Conservation (phyloP, 129 eudicot species). For the Centrapalus pauciflorus region DNA sequence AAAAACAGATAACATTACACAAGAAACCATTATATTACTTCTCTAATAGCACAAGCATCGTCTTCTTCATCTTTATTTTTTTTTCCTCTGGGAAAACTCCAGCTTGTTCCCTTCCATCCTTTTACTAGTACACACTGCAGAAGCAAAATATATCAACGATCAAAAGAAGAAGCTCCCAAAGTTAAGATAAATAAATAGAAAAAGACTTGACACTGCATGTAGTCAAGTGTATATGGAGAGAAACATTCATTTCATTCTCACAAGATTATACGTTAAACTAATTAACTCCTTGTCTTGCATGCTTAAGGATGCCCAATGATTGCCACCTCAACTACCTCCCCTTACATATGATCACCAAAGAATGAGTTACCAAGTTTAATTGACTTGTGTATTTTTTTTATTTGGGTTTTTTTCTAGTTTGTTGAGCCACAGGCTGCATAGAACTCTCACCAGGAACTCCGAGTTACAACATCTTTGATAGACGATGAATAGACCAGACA, state of each 20-base stretch:
- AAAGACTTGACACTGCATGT: neutral
- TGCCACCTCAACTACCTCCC: neutral
- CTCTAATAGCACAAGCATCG: slow-evolving; percentile 93
- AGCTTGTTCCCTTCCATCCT: slow-evolving; percentile 99
- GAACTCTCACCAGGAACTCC: neutral
- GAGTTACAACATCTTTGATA: neutral
- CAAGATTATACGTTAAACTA: no score
- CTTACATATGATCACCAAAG: neutral
- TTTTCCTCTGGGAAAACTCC: slow-evolving; percentile 99
- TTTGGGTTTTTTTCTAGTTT: neutral
- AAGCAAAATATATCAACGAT: neutral
- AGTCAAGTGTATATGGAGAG: neutral
- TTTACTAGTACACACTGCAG: slow-evolving; percentile 92
- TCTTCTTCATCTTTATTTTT: slow-evolving; percentile 98
- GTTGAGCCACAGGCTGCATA: neutral
- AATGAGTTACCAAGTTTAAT: neutral
- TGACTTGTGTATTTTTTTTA: neutral
- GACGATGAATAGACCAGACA: neutral
- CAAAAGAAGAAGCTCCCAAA: neutral
- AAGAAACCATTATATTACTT: slow-evolving; percentile 36
- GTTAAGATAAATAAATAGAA: neutral
- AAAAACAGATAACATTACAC: neutral
- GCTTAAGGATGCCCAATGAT: neutral
- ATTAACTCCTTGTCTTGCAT: neutral
- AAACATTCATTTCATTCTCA: no score